Conservation (phyloP, 2,329 filamentous ascomycete genomes). For the Phaeosphaeria sp. region DNA sequence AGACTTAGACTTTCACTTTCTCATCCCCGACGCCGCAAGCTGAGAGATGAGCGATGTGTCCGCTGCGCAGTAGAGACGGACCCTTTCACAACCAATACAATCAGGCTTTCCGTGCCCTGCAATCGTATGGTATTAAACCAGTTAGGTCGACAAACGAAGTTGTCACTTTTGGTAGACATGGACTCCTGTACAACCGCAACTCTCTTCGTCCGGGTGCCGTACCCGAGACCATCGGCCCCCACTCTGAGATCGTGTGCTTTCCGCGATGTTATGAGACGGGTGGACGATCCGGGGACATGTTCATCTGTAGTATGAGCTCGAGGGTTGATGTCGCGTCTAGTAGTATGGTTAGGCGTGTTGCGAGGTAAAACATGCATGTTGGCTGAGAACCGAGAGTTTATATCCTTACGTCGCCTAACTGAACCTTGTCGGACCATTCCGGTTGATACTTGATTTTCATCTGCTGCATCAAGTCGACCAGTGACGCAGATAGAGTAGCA, state of each 20-base stretch:
- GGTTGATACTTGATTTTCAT: slow-evolving; percentile 40
- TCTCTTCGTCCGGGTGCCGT: not conserved
- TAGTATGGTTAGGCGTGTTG: slow-evolving; percentile 7
- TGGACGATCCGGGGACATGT: too few species aligned
- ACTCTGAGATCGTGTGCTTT: not conserved
- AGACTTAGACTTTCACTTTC: too few species aligned
- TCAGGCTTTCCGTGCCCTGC: too few species aligned
- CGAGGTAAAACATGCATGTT: slow-evolving; percentile 3
- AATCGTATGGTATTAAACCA: not conserved
- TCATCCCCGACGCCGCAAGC: too few species aligned
- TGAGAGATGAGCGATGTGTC: too few species aligned
- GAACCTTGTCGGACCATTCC: slow-evolving; percentile 35
- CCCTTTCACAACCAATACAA: too few species aligned
- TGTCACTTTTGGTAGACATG: not conserved
- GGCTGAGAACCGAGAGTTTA: slow-evolving; percentile 17
- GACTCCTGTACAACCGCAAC: not conserved
- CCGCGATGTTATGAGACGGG: too few species aligned
- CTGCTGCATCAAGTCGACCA: slow-evolving; percentile 40
- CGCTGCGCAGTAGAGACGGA: too few species aligned
- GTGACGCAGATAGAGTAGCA: slow-evolving; percentile 33
- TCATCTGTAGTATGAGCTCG: not conserved
- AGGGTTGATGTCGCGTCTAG: slow-evolving; percentile 7
- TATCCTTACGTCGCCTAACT: slow-evolving; percentile 37
- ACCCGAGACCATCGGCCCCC: not conserved
- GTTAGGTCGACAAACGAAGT: not conserved